Conservation (phyloP, 768 basidiomycete genomes). For the Mycena olivaceomarginata region DNA sequence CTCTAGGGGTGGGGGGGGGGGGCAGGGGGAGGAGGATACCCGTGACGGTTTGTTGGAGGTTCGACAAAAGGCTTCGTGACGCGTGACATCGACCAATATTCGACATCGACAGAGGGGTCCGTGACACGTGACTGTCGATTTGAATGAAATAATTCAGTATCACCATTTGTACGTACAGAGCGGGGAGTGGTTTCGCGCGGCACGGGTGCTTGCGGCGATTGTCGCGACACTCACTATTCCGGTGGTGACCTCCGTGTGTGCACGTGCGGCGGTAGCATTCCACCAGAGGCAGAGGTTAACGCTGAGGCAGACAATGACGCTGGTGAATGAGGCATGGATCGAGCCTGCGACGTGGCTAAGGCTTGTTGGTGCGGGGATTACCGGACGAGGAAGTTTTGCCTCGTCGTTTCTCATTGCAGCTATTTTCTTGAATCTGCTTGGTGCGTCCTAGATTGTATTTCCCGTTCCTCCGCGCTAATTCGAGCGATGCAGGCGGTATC, state of each 20-base stretch:
- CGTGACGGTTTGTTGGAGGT: too few relatives aligned
- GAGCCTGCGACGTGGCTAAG: constrained; percentile 16
- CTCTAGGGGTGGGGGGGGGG: too few relatives aligned
- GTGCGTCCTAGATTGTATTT: constrained; percentile 13
- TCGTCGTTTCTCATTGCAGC: constrained; percentile 34
- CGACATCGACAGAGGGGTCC: too few relatives aligned
- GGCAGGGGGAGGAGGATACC: too few relatives aligned
- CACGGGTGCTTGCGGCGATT: constrained; percentile 22
- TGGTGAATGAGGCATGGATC: constrained; percentile 28
- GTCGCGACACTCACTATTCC: constrained; percentile 33
- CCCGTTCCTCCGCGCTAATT: constrained; percentile 3
- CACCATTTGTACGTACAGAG: constrained; percentile 28
- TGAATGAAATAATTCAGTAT: too few relatives aligned
- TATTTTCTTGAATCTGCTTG: constrained; percentile 30
- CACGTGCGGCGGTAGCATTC: constrained; percentile 35
- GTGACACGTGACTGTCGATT: too few relatives aligned
- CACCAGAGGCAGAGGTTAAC: constrained; percentile 21
- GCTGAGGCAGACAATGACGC: constrained; percentile 30
- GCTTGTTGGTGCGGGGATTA: neutral
- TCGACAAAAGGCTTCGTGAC: too few relatives aligned
- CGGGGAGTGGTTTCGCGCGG: constrained; percentile 29
- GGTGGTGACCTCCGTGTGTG: constrained; percentile 21
- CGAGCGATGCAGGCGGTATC: constrained; percentile 20
- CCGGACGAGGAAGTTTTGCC: constrained; percentile 16
- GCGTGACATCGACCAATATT: too few relatives aligned